phyloP scores from a whole-genome alignment of 345 rosid species.

The Adansonia digitata region DNA sequence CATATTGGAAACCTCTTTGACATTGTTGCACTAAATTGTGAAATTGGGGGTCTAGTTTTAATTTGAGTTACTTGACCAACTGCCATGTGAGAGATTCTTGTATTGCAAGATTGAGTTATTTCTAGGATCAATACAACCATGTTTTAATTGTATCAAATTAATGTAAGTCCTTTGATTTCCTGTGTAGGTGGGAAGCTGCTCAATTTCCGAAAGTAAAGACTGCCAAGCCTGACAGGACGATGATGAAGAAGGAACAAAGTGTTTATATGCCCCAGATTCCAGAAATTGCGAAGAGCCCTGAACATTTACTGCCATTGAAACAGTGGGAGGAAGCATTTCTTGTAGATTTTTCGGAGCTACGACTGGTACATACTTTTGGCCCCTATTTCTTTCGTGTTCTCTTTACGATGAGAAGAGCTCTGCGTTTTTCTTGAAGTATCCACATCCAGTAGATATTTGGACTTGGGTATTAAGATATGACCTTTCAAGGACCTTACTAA shows the following conservation, averaged over 20 bases:
- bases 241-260: conserved; percentile 54
- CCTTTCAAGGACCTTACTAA: too few relatives aligned
- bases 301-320: conserved; percentile 54
- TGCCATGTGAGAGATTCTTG: neutral
- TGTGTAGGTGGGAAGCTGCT: conserved; percentile 90
- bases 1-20: neutral
- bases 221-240: conserved; percentile 48
- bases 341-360: conserved; percentile 66
- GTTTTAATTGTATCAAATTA: neutral
- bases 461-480: too few relatives aligned
- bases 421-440: too few relatives aligned
- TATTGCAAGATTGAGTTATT: neutral
- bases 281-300: conserved; percentile 68
- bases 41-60: neutral
- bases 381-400: neutral
- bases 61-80: neutral
- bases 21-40: neutral
- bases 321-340: conserved; percentile 88
- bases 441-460: too few relatives aligned
- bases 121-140: neutral
- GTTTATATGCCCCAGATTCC: conserved; percentile 87
- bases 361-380: conserved; percentile 38
- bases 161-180: conserved; percentile 9
- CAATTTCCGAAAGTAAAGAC: conserved; percentile 67
- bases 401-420: neutral